Evolutionary conservation across 1,284 basidiomycete species (phyloP).

Genomic region (Takashimella tepidaria): DNA sequence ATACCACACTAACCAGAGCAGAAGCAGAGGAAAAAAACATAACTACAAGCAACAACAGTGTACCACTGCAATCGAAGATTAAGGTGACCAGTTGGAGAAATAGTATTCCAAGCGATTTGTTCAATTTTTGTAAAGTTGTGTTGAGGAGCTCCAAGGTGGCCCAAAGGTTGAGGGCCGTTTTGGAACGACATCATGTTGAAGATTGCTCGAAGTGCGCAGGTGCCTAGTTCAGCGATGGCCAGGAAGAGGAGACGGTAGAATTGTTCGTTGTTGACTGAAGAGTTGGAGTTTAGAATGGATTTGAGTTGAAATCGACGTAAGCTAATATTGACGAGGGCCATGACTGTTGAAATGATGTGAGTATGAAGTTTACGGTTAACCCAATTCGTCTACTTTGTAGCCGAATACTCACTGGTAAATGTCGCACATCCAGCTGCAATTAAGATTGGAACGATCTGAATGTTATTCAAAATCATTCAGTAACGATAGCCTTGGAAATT

Average conservation of each 20-base stretch:
- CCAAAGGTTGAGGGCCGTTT: slow-evolving; percentile 34
- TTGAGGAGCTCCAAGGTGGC: slow-evolving; percentile 18
- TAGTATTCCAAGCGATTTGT: slow-evolving; percentile 11
- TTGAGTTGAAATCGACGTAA: slow-evolving; percentile 33
- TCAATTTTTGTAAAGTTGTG: slow-evolving; percentile 27
- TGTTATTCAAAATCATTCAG: no score
- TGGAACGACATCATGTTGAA: slow-evolving; percentile 40
- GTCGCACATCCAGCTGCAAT: slow-evolving; percentile 27
- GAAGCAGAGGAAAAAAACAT: slow-evolving; percentile 41
- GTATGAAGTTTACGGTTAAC: no score
- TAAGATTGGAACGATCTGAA: slow-evolving; percentile 30
- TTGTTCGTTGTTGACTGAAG: slow-evolving; percentile 34
- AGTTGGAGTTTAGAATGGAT: slow-evolving; percentile 29
- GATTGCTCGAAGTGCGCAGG: slow-evolving; percentile 38
- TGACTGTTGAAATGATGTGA: slow-evolving; percentile 14
- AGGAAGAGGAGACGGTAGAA: slow-evolving; percentile 36
- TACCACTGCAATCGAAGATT: slow-evolving; percentile 30
- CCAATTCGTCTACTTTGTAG: no score
- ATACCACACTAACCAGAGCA: slow-evolving; percentile 28
- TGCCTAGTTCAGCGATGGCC: slow-evolving; percentile 32
- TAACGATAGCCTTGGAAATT: no score
- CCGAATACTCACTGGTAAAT: slow-evolving; percentile 36
- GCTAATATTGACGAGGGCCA: slow-evolving; percentile 39
- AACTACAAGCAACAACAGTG: slow-evolving; percentile 35
- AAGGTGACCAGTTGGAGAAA: slow-evolving; percentile 11